A percentile compares a stretch with the other conserved stretches of the same genome.
Evolutionary conservation across 371 early-diverging fungal species (phyloP).

Genomic region (Apophysomyces ossiformis): DNA sequence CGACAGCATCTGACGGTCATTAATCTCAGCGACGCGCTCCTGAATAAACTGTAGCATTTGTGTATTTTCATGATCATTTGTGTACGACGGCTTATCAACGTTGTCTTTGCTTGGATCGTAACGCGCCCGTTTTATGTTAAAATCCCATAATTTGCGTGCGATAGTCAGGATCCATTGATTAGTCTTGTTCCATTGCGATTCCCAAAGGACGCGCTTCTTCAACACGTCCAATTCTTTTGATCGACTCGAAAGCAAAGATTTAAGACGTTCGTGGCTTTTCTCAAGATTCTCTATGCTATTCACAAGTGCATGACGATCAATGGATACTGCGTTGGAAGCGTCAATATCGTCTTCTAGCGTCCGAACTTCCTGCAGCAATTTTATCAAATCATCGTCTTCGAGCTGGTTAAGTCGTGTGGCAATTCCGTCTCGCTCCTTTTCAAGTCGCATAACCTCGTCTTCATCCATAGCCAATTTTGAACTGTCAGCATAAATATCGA

Average conservation of each 20-base stretch:
- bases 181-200: conserved; percentile 37
- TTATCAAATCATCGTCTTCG: conserved; percentile 45
- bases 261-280: conserved; percentile 28
- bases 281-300: conserved; percentile 35
- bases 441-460: conserved; percentile 39
- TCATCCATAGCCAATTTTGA: conserved; percentile 19
- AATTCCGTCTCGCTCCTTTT: conserved; percentile 51
- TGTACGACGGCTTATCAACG: conserved; percentile 41
- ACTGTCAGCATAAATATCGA: not conserved
- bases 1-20: conserved; percentile 14
- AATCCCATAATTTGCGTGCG: conserved; percentile 50
- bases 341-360: conserved; percentile 43
- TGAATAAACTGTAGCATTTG: conserved; percentile 42
- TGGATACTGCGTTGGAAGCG: conserved; percentile 39
- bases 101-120: conserved; percentile 44
- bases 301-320: conserved; percentile 39
- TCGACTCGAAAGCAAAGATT: conserved; percentile 25
- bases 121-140: conserved; percentile 45
- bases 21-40: conserved; percentile 38
- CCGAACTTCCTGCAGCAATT: conserved; percentile 33
- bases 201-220: conserved; percentile 42
- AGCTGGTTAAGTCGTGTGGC: conserved; percentile 34
- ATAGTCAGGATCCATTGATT: conserved; percentile 43
- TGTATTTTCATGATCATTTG: conserved; percentile 34
- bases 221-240: conserved; percentile 35